A percentile compares a stretch with the other conserved stretches of the same genome.
Evolutionary conservation across 2,329 filamentous ascomycete genomes (phyloP).

Genomic region (Zasmidium cellare): DNA sequence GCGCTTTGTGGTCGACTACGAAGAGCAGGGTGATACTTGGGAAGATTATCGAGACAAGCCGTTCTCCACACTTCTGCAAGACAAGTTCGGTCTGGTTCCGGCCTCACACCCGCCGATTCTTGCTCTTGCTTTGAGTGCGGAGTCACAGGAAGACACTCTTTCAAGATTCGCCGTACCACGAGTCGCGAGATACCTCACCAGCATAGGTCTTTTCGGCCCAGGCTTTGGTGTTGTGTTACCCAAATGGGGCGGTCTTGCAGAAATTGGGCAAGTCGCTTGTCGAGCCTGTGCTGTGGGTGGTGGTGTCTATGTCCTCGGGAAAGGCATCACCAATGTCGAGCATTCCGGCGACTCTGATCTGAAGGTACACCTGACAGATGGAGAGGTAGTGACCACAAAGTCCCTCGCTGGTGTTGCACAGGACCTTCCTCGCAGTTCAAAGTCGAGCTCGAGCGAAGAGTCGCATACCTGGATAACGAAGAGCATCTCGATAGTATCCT

Average conservation of each 20-base stretch:
- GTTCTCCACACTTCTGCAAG: slow-evolving; percentile 60
- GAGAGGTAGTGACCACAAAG: slow-evolving; percentile 31
- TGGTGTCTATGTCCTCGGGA: slow-evolving; percentile 82
- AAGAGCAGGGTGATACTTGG: slow-evolving; percentile 63
- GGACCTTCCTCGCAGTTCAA: slow-evolving; percentile 22
- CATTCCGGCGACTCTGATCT: slow-evolving; percentile 18
- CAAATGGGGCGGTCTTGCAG: slow-evolving; percentile 88
- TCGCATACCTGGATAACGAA: slow-evolving; percentile 12
- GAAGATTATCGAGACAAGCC: slow-evolving; percentile 54
- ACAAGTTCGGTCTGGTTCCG: slow-evolving; percentile 57
- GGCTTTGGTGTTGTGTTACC: slow-evolving; percentile 88
- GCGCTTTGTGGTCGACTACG: slow-evolving; percentile 77
- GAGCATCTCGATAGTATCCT: slow-evolving; percentile 66
- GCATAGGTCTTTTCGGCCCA: slow-evolving; percentile 82
- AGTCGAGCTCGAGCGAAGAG: neutral
- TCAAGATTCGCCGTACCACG: slow-evolving; percentile 69
- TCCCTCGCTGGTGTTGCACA: slow-evolving; percentile 31
- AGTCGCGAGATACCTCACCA: slow-evolving; percentile 77
- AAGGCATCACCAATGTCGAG: slow-evolving; percentile 54
- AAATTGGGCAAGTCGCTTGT: slow-evolving; percentile 88
- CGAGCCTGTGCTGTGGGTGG: slow-evolving; percentile 89
- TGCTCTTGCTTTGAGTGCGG: slow-evolving; percentile 74
- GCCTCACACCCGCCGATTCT: slow-evolving; percentile 65
- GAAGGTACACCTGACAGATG: slow-evolving; percentile 27
- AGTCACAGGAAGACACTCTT: slow-evolving; percentile 54